Percentiles rank a stretch among this genome's conserved stretches.
Evolutionary conservation across 139 green algal species (phyloP).

Genomic region (Trebouxia sp.): DNA sequence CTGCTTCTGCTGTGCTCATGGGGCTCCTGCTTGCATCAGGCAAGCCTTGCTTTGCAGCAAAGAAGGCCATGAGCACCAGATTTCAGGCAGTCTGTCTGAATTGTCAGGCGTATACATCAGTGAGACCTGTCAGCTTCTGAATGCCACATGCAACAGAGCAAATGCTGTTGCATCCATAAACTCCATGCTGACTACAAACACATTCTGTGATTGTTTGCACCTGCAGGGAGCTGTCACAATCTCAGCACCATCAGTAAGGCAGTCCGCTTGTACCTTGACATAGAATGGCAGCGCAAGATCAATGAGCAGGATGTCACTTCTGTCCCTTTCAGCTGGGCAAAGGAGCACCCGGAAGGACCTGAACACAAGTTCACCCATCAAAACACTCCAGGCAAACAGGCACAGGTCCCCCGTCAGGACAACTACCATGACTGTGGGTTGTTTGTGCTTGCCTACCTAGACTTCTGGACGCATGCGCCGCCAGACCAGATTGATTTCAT

Average conservation of each 20-base stretch:
- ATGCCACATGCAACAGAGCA: too few relatives aligned
- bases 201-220: background rate
- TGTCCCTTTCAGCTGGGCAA: constrained; percentile 33
- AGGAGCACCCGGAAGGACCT: constrained; percentile 34
- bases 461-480: constrained; percentile 72
- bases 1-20: too few relatives aligned
- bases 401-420: constrained; percentile 70
- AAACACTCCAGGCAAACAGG: constrained; percentile 27
- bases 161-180: too few relatives aligned
- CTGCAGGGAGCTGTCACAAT: constrained; percentile 50
- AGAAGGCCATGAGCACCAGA: too few relatives aligned
- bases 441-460: constrained; percentile 84
- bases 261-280: constrained; percentile 67
- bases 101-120: too few relatives aligned
- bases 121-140: too few relatives aligned
- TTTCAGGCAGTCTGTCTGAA: too few relatives aligned
- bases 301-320: background rate
- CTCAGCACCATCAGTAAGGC: constrained; percentile 33
- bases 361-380: background rate
- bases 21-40: too few relatives aligned
- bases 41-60: too few relatives aligned
- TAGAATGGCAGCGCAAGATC: constrained; percentile 62
- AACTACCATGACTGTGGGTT: constrained; percentile 94
- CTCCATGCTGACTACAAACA: too few relatives aligned
- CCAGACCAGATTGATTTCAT: constrained; percentile 23